phyloP scores from a whole-genome alignment of 495 filamentous ascomycete species.

The Neurospora intermedia region DNA sequence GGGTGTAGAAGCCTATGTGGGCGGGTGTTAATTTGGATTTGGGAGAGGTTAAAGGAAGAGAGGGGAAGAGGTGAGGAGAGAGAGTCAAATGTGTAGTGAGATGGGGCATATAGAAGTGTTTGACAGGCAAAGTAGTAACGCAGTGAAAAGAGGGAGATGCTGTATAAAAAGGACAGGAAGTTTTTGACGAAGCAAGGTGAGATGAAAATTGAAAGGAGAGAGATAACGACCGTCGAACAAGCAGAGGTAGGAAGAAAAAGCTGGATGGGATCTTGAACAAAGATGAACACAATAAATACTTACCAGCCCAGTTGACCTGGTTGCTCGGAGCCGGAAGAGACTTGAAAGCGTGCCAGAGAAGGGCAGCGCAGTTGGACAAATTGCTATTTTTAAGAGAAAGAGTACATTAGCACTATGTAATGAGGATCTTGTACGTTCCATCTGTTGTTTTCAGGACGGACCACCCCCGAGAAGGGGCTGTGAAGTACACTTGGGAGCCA shows the following conservation, averaged over 20 bases:
- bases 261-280: background rate
- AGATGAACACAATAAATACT: conserved; percentile 6
- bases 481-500: background rate
- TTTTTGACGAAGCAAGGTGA: background rate
- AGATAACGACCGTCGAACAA: background rate
- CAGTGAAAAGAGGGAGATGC: conserved; percentile 10
- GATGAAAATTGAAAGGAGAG: background rate
- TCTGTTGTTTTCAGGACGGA: background rate
- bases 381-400: conserved; percentile 50
- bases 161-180: background rate
- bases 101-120: background rate
- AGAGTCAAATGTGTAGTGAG: background rate
- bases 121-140: conserved; percentile 5
- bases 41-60: background rate
- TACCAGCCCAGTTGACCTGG: conserved; percentile 78
- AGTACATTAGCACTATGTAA: background rate
- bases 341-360: conserved; percentile 78
- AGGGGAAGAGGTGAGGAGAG: background rate
- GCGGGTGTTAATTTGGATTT: background rate
- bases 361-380: conserved; percentile 70
- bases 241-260: background rate
- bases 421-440: background rate
- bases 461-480: no score
- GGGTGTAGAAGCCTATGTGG: conserved; percentile 62
- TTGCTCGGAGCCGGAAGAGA: conserved; percentile 64